Conservation (phyloP, 208 protist genomes). For the Porcisia hertigi region DNA sequence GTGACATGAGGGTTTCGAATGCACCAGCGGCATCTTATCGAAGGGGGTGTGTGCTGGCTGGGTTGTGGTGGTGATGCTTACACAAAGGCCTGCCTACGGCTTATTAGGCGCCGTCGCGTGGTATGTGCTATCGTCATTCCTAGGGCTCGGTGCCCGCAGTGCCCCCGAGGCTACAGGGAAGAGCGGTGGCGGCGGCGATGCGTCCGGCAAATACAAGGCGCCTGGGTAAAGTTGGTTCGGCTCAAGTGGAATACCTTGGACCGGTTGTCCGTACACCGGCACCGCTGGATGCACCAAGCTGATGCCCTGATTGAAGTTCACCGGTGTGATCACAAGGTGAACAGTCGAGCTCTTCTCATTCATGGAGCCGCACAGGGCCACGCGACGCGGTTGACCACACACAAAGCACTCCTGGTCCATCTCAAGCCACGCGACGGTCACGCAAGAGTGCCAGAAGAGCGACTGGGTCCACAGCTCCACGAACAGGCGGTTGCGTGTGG, state of each 20-base stretch:
- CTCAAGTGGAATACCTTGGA: constrained; percentile 33
- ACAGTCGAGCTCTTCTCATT: constrained; percentile 38
- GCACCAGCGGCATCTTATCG: neutral
- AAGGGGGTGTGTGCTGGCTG: no score
- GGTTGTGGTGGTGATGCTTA: neutral
- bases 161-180: constrained; percentile 12
- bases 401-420: constrained; percentile 37
- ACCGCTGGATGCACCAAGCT: neutral
- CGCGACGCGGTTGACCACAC: constrained; percentile 23
- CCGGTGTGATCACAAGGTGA: constrained; percentile 27
- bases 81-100: constrained; percentile 5
- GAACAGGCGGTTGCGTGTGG: constrained; percentile 40
- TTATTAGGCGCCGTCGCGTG: constrained; percentile 19
- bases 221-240: constrained; percentile 32
- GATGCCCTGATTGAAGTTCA: constrained; percentile 40
- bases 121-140: constrained; percentile 12
- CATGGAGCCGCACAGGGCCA: constrained; percentile 49
- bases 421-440: constrained; percentile 51
- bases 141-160: neutral
- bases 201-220: constrained; percentile 33
- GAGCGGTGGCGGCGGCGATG: constrained; percentile 30
- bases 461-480: constrained; percentile 62
- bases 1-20: neutral
- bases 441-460: constrained; percentile 47
- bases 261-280: constrained; percentile 18